phyloP scores from a whole-genome alignment of 768 basidiomycete genomes.

The Mycena maculata region DNA sequence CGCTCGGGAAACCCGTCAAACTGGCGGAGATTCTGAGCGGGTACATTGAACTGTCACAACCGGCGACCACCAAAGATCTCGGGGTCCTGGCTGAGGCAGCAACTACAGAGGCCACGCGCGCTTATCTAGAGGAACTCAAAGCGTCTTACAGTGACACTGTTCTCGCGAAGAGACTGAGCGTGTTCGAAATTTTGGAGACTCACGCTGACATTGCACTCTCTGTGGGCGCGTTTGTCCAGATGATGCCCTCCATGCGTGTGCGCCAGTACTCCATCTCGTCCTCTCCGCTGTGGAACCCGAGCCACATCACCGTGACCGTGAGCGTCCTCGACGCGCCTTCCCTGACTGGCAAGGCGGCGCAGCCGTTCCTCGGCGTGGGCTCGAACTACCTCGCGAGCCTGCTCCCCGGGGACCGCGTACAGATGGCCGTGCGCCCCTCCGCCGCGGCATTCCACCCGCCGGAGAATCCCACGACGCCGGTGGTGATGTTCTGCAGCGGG shows the following conservation, averaged over 20 bases:
- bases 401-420: slow-evolving; percentile 53
- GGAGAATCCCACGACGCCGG: slow-evolving; percentile 50
- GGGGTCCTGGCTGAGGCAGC: slow-evolving; percentile 44
- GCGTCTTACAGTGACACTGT: slow-evolving; percentile 48
- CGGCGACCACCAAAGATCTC: slow-evolving; percentile 56
- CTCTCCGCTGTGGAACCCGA: slow-evolving; percentile 57
- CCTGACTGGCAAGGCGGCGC: slow-evolving; percentile 42
- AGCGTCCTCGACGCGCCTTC: slow-evolving; percentile 55
- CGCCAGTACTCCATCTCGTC: slow-evolving; percentile 65
- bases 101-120: slow-evolving; percentile 39
- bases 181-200: slow-evolving; percentile 56
- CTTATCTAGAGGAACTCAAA: slow-evolving; percentile 45
- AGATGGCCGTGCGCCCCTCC: slow-evolving; percentile 55
- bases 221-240: slow-evolving; percentile 51
- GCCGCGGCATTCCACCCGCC: slow-evolving; percentile 55
- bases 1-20: slow-evolving; percentile 50
- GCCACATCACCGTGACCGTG: slow-evolving; percentile 56
- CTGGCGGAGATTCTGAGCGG: slow-evolving; percentile 53
- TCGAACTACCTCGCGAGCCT: slow-evolving; percentile 58
- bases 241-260: slow-evolving; percentile 60
- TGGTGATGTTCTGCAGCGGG: slow-evolving; percentile 61
- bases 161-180: slow-evolving; percentile 49
- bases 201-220: slow-evolving; percentile 50
- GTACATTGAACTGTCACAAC: slow-evolving; percentile 62
- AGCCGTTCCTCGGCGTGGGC: slow-evolving; percentile 58